These are phyloP conservation scores for Penicillium coprophilum DNA, from an alignment of 495 filamentous ascomycete genomes.

Conservation along the genomic window DNA sequence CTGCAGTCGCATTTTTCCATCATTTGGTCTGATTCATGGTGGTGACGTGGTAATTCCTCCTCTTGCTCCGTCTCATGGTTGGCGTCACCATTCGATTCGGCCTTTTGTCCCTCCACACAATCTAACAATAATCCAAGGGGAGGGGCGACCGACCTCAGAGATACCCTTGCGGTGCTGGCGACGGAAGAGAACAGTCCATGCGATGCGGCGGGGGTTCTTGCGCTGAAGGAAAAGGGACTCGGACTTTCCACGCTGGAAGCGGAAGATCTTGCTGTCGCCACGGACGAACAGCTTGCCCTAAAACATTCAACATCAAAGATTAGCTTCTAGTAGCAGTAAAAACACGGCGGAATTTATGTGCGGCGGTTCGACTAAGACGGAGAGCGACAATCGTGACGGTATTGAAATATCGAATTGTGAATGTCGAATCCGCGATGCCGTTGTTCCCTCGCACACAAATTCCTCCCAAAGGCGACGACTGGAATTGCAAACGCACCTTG, in stretches of 20 bases:
- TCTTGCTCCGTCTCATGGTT: constrained; percentile 22
- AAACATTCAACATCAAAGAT: constrained; percentile 32
- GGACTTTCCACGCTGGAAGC: constrained; percentile 99
- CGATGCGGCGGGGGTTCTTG: constrained; percentile 99
- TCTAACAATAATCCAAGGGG: constrained; percentile 27
- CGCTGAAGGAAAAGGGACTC: constrained; percentile 99
- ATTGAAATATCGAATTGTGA: constrained; percentile 10
- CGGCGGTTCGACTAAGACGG: constrained; percentile 4
- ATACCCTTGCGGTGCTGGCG: constrained; percentile 99
- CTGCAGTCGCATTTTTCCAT: constrained; percentile 12
- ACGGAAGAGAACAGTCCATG: constrained; percentile 97
- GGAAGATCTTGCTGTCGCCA: constrained; percentile 99
- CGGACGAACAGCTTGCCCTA: constrained; percentile 99
- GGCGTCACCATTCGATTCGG: constrained; percentile 6
- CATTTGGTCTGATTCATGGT: constrained; percentile 4
- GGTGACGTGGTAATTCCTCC: constrained; percentile 13
- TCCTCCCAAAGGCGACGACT: constrained; percentile 20
- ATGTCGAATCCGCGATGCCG: constrained; percentile 22
- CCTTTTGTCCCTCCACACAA: constrained; percentile 15
- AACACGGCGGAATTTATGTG: constrained; percentile 11
- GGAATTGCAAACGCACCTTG: constrained; percentile 69
- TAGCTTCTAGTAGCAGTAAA: constrained; percentile 22
- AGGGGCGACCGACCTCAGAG: constrained; percentile 81
- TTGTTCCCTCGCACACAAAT: constrained; percentile 22
- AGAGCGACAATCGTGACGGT: constrained; percentile 3